Percentiles rank a stretch among this genome's conserved stretches.
Evolutionary conservation across 306 rosid species (phyloP).

Genomic region (Vigna mungo): DNA sequence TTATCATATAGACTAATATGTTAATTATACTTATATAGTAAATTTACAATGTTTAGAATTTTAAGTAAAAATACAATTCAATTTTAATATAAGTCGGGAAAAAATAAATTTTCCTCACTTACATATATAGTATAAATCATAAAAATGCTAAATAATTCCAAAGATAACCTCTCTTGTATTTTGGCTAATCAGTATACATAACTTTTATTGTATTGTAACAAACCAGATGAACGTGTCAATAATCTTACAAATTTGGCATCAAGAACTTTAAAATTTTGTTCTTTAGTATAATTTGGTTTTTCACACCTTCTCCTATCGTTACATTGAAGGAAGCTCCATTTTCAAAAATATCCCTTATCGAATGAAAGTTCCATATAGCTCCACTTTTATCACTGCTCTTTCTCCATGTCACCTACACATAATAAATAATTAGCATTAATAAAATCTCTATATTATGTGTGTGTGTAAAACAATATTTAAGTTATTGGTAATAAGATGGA

Average conservation of each 20-base stretch:
- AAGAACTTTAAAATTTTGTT: background rate
- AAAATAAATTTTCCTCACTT: background rate
- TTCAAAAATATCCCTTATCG: background rate
- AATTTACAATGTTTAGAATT: background rate
- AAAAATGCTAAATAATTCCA: background rate
- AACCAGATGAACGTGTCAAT: background rate
- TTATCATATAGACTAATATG: too few species aligned
- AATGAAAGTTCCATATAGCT: background rate
- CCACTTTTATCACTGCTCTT: background rate
- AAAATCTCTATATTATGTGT: background rate
- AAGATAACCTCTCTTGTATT: background rate
- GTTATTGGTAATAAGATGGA: background rate
- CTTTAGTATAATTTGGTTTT: background rate
- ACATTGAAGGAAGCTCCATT: background rate
- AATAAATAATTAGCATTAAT: background rate
- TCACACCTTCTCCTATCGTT: background rate
- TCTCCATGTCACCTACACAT: conserved; percentile 7
- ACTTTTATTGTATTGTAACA: background rate
- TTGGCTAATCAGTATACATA: background rate
- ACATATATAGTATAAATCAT: background rate
- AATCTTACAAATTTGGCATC: background rate
- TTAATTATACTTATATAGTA: too few species aligned
- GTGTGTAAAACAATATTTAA: background rate
- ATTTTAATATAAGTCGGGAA: background rate
- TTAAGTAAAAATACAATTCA: background rate